These are phyloP conservation scores for Kluyveromyces nonfermentans DNA, from an alignment of 805 yeast genomes.

Conservation along the genomic window DNA sequence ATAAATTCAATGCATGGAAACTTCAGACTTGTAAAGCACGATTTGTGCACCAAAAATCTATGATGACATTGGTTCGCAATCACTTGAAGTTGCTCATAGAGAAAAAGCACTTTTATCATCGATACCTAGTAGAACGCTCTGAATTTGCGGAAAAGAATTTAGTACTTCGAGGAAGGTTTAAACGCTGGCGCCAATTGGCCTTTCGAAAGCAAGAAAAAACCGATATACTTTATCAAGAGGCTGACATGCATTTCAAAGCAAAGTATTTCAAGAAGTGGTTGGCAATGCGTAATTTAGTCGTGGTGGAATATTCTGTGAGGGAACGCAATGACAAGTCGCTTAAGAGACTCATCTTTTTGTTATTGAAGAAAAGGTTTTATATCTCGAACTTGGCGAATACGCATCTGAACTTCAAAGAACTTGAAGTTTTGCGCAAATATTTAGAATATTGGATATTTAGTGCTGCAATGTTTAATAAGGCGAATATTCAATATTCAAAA, in stretches of 20 bases:
- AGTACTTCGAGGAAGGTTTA: background rate
- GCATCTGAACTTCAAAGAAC: conserved; percentile 5
- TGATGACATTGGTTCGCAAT: background rate
- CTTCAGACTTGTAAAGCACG: background rate
- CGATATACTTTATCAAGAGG: background rate
- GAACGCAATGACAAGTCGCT: conserved; percentile 4
- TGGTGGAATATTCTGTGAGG: background rate
- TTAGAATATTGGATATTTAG: conserved; percentile 6
- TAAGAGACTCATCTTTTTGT: conserved; percentile 7
- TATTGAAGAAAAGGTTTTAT: conserved; percentile 17
- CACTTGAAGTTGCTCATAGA: background rate
- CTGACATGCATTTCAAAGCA: background rate
- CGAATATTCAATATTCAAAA: background rate
- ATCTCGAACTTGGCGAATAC: conserved; percentile 9
- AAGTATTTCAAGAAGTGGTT: background rate
- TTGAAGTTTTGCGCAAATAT: conserved; percentile 1
- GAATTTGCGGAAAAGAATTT: conserved; percentile 1
- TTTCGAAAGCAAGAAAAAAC: background rate
- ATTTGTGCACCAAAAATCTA: background rate
- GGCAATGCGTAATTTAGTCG: background rate
- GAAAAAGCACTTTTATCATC: background rate
- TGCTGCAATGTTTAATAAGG: background rate
- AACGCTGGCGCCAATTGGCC: background rate
- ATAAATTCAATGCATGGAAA: background rate
- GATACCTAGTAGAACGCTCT: background rate